A percentile compares a stretch with the other conserved stretches of the same genome.
Conservation (phyloP, 1,284 basidiomycete species). For the Malassezia brasiliensis region DNA sequence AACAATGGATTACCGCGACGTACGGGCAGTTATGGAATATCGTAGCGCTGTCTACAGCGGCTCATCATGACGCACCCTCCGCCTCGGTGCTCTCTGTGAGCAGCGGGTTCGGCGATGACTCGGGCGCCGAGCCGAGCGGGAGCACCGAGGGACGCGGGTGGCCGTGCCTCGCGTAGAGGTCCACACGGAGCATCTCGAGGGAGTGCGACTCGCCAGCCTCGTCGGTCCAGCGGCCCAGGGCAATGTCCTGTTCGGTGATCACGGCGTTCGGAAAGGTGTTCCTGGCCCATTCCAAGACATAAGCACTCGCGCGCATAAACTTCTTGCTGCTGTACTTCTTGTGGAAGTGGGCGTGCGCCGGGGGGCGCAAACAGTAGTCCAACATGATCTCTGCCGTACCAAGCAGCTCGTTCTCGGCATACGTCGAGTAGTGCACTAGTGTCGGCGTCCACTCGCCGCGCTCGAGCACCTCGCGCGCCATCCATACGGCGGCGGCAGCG, state of each 20-base stretch:
- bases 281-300: conserved; percentile 42
- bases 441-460: conserved; percentile 72
- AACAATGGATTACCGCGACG: conserved; percentile 6
- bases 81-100: conserved; percentile 7
- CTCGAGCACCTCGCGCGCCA: conserved; percentile 74
- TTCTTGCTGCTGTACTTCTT: conserved; percentile 48
- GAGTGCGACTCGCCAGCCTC: conserved; percentile 21
- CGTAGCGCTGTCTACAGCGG: background rate
- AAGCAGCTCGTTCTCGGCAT: conserved; percentile 70
- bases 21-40: background rate
- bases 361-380: conserved; percentile 57
- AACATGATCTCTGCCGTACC: conserved; percentile 86
- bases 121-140: conserved; percentile 9
- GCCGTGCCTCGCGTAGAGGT: conserved; percentile 28
- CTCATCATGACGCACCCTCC: conserved; percentile 17
- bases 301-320: conserved; percentile 44
- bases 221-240: conserved; percentile 14
- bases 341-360: conserved; percentile 37
- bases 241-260: conserved; percentile 20
- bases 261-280: conserved; percentile 36
- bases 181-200: conserved; percentile 31
- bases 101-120: background rate
- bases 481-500: conserved; percentile 81
- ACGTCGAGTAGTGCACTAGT: conserved; percentile 81
- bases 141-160: conserved; percentile 27